Evolutionary conservation across 2,329 filamentous ascomycete species (phyloP).

Genomic region (Xylariaceae sp.): DNA sequence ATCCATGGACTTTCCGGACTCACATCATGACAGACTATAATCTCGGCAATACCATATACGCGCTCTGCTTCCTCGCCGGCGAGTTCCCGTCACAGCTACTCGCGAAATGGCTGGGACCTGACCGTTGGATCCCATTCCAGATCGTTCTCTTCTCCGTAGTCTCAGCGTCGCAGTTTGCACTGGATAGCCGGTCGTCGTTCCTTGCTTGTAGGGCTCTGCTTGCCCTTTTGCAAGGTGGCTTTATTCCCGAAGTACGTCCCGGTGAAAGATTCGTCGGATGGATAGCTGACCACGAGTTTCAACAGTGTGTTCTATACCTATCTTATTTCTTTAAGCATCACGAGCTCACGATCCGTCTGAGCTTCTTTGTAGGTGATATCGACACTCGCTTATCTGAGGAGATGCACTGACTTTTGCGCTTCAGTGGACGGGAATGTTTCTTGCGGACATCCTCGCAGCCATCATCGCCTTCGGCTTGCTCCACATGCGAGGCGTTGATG

Average conservation of each 20-base stretch:
- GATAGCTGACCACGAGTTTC: not conserved
- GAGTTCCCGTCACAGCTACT: conserved; percentile 59
- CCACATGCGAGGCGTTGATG: conserved; percentile 31
- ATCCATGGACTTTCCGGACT: too few species aligned
- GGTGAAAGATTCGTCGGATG: not conserved
- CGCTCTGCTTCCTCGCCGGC: conserved; percentile 48
- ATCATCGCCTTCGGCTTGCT: conserved; percentile 33
- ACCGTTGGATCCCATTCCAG: conserved; percentile 25
- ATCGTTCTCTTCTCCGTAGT: conserved; percentile 25
- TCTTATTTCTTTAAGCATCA: conserved; percentile 30
- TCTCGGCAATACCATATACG: conserved; percentile 50
- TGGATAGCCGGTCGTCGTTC: conserved; percentile 19
- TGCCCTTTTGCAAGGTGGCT: conserved; percentile 25
- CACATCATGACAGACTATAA: conserved; percentile 37
- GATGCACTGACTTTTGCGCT: too few species aligned
- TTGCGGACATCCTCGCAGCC: conserved; percentile 29
- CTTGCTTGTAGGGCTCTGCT: conserved; percentile 22
- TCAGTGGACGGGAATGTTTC: conserved; percentile 27
- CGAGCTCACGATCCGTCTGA: conserved; percentile 34
- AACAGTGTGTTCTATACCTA: conserved; percentile 27
- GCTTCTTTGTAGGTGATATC: conserved; percentile 27
- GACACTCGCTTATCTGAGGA: too few species aligned
- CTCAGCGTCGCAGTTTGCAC: conserved; percentile 24
- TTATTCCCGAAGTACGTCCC: conserved; percentile 25
- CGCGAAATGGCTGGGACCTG: conserved; percentile 42